Base-by-base conservation (phyloP, 2,329 filamentous ascomycete genomes). In the Byssochlamys sp. region DNA sequence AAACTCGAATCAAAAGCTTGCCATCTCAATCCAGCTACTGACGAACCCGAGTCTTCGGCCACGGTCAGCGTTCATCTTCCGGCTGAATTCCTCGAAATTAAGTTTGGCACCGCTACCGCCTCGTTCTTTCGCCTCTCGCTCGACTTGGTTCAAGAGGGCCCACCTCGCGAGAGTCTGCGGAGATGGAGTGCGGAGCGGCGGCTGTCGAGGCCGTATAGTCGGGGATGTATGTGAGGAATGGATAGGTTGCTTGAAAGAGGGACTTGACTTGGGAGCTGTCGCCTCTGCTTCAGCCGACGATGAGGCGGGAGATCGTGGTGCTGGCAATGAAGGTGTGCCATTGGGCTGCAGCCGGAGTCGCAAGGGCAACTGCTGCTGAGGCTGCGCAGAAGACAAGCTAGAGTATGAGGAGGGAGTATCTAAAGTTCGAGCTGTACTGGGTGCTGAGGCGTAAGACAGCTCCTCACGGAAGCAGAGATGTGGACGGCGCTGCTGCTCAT, bases 11-110 rank as follows among this genome's bases (percentile, higher is more conserved):
- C 69, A 84, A 68, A 85, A 83, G 69, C 79, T 78, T 65, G 82
- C 82, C 80, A 84, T 80, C 62, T 96, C 91, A 72, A 96, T 89
- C 92, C 92, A 97, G 66, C 84, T 89, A 59, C 89, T 89, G 52
- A 96, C 79, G 72, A 96, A 92, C 63, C 89, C 88, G 60, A 91
- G 79, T 55, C 86, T 76, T 67, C 84, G 84, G 26, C 84, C 83
- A 62, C 86, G 82, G 61, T 85, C 81, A n/a, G 79, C 79, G 64
- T 84, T 83, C 76, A 94, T 90, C 54, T 87, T 85, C 45, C 77
- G 77, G 66, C 89, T 85, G 72, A 97, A 95, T 72, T 97, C 94
- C 0, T 82, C 80, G 62, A 86, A 91, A 67, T 75, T 88, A 53
- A 97, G 77, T 67, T 85, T 84, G 0, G 90, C 92, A 74, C 71